These are phyloP conservation scores for Camellia japonica DNA, from an alignment of 148 eudicot species.

Conservation along the genomic window DNA sequence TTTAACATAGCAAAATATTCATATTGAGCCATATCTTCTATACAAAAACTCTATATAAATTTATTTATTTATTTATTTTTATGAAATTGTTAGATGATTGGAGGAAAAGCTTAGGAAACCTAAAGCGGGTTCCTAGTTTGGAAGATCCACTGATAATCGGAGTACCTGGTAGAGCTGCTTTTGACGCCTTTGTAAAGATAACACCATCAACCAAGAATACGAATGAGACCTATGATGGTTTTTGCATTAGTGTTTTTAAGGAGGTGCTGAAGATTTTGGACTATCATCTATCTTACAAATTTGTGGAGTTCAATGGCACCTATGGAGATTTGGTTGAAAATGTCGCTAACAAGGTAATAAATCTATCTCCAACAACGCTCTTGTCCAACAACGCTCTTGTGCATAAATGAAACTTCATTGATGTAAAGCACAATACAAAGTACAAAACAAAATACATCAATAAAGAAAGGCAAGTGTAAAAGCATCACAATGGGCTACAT, in stretches of 20 bases:
- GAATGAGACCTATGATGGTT: not conserved
- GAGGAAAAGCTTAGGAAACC: not conserved
- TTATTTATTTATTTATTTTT: no score
- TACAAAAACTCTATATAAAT: no score
- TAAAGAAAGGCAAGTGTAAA: no score
- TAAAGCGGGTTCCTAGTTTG: not conserved
- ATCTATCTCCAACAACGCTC: not conserved
- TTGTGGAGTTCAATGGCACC: not conserved
- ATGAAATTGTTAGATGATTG: not conserved
- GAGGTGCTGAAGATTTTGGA: not conserved
- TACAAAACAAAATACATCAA: no score
- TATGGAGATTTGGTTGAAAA: constrained; percentile 9
- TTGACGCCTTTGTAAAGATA: not conserved
- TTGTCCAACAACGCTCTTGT: not conserved
- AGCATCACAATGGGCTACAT: no score
- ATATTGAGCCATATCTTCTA: no score
- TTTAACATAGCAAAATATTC: no score
- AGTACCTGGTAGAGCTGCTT: not conserved
- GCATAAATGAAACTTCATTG: no score
- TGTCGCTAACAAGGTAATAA: constrained; percentile 18
- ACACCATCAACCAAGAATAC: not conserved
- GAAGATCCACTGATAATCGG: constrained; percentile 9
- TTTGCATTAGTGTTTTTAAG: constrained; percentile 6
- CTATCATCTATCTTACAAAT: not conserved
- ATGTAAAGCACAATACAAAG: no score